A percentile compares a stretch with the other conserved stretches of the same genome.
These are phyloP conservation scores for Mucor irregularis DNA, from an alignment of 371 early-diverging fungal genomes.

Conservation along the genomic window DNA sequence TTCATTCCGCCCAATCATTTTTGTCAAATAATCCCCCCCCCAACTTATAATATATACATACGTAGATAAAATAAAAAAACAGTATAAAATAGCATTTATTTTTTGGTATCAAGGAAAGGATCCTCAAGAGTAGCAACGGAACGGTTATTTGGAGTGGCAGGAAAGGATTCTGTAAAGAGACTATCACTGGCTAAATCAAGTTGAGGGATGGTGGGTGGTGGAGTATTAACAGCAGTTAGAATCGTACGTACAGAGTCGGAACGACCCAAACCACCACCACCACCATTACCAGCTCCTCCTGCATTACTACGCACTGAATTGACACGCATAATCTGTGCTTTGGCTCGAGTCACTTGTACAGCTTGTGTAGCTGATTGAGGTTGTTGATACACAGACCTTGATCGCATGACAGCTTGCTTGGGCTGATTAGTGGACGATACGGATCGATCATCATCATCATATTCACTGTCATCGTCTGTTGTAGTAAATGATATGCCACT, in stretches of 20 bases:
- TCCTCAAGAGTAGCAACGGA: conserved; percentile 2
- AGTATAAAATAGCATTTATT: not conserved
- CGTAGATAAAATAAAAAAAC: not conserved
- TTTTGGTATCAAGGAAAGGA: conserved; percentile 1
- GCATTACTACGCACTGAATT: conserved; percentile 38
- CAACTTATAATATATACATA: not conserved
- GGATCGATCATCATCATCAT: not conserved
- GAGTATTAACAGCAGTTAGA: conserved; percentile 18
- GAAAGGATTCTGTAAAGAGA: not conserved
- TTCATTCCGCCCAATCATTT: no score
- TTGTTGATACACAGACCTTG: not conserved
- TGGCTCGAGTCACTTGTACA: conserved; percentile 42
- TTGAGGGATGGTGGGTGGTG: no score
- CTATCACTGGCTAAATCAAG: not conserved
- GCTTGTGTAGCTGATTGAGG: conserved; percentile 22
- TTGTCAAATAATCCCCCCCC: no score
- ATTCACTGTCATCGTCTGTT: conserved; percentile 11
- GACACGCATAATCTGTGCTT: conserved; percentile 50
- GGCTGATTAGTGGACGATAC: no score
- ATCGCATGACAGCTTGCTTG: no score
- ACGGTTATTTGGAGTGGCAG: not conserved
- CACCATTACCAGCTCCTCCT: no score
- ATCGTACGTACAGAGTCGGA: conserved; percentile 28
- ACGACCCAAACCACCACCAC: conserved; percentile 20
- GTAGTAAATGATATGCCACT: conserved; percentile 31